phyloP scores from a whole-genome alignment of 2,329 filamentous ascomycete species.

The Penicillium sp. region DNA sequence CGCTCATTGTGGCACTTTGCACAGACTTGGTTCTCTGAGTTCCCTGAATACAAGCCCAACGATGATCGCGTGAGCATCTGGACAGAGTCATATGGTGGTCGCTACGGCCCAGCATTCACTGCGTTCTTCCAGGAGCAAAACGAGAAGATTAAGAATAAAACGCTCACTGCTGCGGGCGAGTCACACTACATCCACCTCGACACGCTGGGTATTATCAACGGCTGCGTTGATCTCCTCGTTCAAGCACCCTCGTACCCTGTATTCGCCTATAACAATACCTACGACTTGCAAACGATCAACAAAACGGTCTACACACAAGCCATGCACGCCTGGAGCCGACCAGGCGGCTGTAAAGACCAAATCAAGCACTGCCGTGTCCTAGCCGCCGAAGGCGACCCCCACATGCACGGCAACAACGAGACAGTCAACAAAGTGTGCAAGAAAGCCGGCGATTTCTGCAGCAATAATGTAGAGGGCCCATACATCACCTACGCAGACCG shows the following conservation, averaged over 20 bases:
- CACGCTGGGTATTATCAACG: constrained; percentile 63
- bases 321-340: constrained; percentile 51
- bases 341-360: constrained; percentile 61
- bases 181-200: constrained; percentile 54
- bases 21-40: constrained; percentile 67
- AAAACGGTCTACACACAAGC: constrained; percentile 55
- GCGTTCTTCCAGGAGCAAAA: constrained; percentile 52
- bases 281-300: constrained; percentile 60
- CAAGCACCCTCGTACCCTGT: constrained; percentile 57
- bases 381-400: constrained; percentile 57
- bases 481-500: constrained; percentile 52
- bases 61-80: constrained; percentile 58
- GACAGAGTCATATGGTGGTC: constrained; percentile 55
- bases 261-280: constrained; percentile 65
- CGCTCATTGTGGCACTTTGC: constrained; percentile 65
- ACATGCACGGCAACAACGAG: constrained; percentile 53
- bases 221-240: constrained; percentile 59
- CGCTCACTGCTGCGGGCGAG: constrained; percentile 34
- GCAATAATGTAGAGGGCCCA: constrained; percentile 51
- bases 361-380: constrained; percentile 59
- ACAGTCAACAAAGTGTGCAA: constrained; percentile 55
- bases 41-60: constrained; percentile 66
- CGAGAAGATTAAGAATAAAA: constrained; percentile 45
- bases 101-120: constrained; percentile 51
- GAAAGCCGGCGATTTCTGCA: constrained; percentile 55